Evolutionary conservation across 1,284 basidiomycete species (phyloP).

Genomic region (Albatrellus sp.): DNA sequence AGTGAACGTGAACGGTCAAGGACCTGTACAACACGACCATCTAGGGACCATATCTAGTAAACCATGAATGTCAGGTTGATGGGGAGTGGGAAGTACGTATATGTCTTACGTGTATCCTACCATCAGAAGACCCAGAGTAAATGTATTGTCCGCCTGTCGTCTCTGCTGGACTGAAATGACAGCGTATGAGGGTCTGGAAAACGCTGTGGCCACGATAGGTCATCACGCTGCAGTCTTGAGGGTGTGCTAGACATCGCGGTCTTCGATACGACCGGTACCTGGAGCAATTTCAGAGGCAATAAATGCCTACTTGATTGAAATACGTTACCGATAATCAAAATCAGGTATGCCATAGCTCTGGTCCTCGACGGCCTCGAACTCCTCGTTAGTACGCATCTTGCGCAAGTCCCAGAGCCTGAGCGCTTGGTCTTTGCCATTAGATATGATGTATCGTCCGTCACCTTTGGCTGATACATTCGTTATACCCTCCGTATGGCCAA

Average conservation of each 20-base stretch:
- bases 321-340: conserved; percentile 72
- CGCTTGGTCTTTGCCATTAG: conserved; percentile 97
- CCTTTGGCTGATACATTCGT: conserved; percentile 84
- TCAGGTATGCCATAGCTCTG: conserved; percentile 46
- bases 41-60: conserved; percentile 83
- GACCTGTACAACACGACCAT: conserved; percentile 75
- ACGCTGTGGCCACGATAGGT: conserved; percentile 89
- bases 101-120: conserved; percentile 62
- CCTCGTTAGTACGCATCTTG: conserved; percentile 72
- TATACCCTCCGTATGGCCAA: conserved; percentile 92
- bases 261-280: conserved; percentile 59
- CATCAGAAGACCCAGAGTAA: conserved; percentile 85
- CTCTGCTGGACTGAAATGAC: conserved; percentile 87
- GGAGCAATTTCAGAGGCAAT: conserved; percentile 6
- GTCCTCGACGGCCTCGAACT: conserved; percentile 48
- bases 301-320: background rate
- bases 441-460: conserved; percentile 90
- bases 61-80: background rate
- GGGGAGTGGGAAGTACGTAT: background rate
- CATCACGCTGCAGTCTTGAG: conserved; percentile 91
- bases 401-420: conserved; percentile 90
- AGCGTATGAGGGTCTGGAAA: conserved; percentile 87
- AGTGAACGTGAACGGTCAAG: conserved; percentile 71
- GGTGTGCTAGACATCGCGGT: conserved; percentile 52
- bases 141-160: conserved; percentile 91